phyloP scores from a whole-genome alignment of 768 basidiomycete species.

The Zangia roseola region DNA sequence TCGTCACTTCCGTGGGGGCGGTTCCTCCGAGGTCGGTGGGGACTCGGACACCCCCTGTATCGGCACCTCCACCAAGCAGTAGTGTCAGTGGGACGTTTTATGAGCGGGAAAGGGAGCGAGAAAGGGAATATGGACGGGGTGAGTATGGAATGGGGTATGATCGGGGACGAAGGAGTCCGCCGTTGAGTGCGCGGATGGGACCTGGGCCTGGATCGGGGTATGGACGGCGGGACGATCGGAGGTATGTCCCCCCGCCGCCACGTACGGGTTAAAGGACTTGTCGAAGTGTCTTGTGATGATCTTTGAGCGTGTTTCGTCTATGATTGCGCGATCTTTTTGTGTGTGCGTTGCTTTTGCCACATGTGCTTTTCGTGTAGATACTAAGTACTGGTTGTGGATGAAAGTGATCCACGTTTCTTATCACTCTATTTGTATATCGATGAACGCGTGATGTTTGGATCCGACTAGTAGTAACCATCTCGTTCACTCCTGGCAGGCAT shows the following conservation, averaged over 20 bases:
- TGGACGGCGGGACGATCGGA: conserved; percentile 34
- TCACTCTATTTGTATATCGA: too few relatives aligned
- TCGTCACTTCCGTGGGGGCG: conserved; percentile 1
- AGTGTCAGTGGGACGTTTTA: conserved; percentile 31
- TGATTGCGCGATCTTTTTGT: too few relatives aligned
- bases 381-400: too few relatives aligned
- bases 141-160: conserved; percentile 37
- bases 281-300: too few relatives aligned
- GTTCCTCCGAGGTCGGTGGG: conserved; percentile 8
- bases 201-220: conserved; percentile 11
- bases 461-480: too few relatives aligned
- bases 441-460: too few relatives aligned
- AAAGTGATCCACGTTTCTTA: too few relatives aligned
- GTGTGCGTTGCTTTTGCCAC: too few relatives aligned
- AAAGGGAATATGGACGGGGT: conserved; percentile 36
- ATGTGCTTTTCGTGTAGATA: too few relatives aligned
- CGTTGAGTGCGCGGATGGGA: conserved; percentile 20
- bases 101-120: conserved; percentile 29
- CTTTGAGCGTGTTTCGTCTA: too few relatives aligned
- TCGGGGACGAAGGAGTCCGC: conserved; percentile 27
- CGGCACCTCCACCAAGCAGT: conserved; percentile 25
- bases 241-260: conserved; percentile 35
- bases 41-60: conserved; percentile 21
- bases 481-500: too few relatives aligned
- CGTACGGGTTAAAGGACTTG: conserved; percentile 7